Percentiles rank a stretch among this genome's conserved stretches.
phyloP scores from a whole-genome alignment of 2,329 filamentous ascomycete species.

The Fusarium sulawesiense region DNA sequence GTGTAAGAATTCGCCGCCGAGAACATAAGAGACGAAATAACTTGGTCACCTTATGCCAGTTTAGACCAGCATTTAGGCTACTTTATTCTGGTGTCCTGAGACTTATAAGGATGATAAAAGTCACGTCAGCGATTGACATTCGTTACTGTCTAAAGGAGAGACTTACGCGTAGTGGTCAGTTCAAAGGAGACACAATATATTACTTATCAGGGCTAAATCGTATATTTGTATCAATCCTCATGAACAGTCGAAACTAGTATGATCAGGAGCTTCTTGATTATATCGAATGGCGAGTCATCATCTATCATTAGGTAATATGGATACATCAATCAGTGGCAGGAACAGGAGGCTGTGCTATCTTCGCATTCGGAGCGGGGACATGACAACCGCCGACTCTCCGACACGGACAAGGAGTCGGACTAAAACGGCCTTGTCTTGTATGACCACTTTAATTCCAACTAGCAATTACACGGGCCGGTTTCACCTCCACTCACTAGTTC shows the following conservation, averaged over 20 bases:
- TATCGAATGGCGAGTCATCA: no score
- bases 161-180: neutral
- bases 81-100: neutral
- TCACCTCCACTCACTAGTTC: neutral
- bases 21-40: neutral
- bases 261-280: no score
- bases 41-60: neutral
- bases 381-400: neutral
- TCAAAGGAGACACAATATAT: neutral
- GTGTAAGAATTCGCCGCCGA: neutral
- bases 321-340: no score
- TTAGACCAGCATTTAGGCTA: neutral
- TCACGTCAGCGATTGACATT: neutral
- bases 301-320: neutral
- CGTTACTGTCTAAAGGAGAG: neutral
- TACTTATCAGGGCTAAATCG: neutral
- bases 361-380: neutral
- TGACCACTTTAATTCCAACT: neutral
- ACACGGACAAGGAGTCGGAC: slow-evolving; percentile 13
- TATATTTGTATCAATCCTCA: neutral
- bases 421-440: neutral
- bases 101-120: neutral
- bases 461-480: neutral
- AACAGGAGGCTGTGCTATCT: neutral
- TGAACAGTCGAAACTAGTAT: no score